Percentiles rank a stretch among this genome's conserved stretches.
phyloP scores from a whole-genome alignment of 768 basidiomycete species.

The Calocybe cyanea region DNA sequence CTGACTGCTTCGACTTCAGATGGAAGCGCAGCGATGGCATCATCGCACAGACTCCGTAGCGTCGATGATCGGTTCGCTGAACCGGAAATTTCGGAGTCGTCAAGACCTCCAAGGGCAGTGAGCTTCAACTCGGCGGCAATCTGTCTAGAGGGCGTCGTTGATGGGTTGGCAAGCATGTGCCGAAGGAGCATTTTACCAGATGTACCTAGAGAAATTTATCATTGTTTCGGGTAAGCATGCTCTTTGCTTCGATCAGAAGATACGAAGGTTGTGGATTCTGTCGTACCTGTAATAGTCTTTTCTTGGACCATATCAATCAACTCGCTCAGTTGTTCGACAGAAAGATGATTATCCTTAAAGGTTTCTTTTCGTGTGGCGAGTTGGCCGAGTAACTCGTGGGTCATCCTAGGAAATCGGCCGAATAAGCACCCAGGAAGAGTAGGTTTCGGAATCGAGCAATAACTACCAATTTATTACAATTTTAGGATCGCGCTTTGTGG shows the following conservation, averaged over 20 bases:
- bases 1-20: constrained; percentile 62
- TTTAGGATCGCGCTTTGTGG: constrained; percentile 53
- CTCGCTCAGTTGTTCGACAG: constrained; percentile 63
- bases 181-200: constrained; percentile 77
- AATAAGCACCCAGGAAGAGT: constrained; percentile 7
- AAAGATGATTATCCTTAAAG: constrained; percentile 57
- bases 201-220: constrained; percentile 51
- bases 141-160: constrained; percentile 28
- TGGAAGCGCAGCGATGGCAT: constrained; percentile 65
- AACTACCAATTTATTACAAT: constrained; percentile 81
- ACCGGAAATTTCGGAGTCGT: constrained; percentile 9
- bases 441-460: background rate
- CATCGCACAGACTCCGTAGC: constrained; percentile 51
- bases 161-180: constrained; percentile 53
- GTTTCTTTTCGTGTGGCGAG: constrained; percentile 54
- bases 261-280: background rate
- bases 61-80: constrained; percentile 23
- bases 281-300: constrained; percentile 65
- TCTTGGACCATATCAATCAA: constrained; percentile 72
- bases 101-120: constrained; percentile 30
- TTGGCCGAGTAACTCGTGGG: constrained; percentile 82
- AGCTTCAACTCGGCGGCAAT: constrained; percentile 51
- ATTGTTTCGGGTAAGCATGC: constrained; percentile 6
- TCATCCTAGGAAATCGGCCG: constrained; percentile 59
- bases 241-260: background rate